phyloP scores from a whole-genome alignment of 2,329 filamentous ascomycete genomes.

The Penicillium sp. region DNA sequence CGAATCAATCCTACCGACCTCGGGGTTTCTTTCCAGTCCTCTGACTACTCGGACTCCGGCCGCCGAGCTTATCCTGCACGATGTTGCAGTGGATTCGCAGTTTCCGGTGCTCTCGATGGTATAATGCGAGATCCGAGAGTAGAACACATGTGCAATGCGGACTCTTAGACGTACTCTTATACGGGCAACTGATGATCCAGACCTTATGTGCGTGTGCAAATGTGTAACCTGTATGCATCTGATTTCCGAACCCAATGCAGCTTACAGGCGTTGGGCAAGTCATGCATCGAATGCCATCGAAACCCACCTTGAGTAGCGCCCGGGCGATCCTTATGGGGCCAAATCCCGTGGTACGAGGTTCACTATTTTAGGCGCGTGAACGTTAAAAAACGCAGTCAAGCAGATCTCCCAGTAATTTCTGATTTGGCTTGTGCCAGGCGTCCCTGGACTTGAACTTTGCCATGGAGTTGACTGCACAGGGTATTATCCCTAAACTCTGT shows the following conservation, averaged over 20 bases:
- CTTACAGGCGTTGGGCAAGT: not conserved
- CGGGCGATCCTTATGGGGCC: not conserved
- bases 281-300: not conserved
- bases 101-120: not conserved
- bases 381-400: not conserved
- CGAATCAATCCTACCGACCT: not conserved
- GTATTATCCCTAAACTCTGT: not conserved
- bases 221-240: not conserved
- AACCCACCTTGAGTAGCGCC: not conserved
- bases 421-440: not conserved
- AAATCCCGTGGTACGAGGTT: not conserved
- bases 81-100: not conserved
- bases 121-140: not conserved
- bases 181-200: not conserved
- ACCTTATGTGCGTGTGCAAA: not conserved
- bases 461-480: not conserved
- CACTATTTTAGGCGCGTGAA: not conserved
- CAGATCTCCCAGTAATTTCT: not conserved
- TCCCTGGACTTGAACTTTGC: not conserved
- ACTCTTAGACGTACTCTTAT: not conserved
- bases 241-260: not conserved
- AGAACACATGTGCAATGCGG: not conserved
- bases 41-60: not conserved
- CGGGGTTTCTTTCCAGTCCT: not conserved
- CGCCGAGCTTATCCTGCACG: not conserved